Base-by-base conservation (phyloP, 768 basidiomycete genomes). In the Phaffia tasmanica region DNA sequence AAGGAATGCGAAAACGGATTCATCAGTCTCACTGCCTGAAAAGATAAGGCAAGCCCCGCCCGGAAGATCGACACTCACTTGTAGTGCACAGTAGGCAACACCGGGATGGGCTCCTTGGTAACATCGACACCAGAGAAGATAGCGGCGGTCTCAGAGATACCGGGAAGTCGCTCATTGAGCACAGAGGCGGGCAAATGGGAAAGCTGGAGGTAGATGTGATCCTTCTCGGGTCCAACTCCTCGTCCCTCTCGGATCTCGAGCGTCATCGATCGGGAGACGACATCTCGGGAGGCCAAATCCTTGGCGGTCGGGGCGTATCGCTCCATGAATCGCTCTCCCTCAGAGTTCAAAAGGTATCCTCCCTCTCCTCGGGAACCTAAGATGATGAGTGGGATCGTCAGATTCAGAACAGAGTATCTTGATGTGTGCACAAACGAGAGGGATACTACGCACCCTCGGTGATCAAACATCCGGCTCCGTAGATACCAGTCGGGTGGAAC, bases 301-400 rank as follows among this genome's bases (percentile, higher is more conserved):
- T 98, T 98, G 70, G 95, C 95, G 54, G 94, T 97, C 14, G 95
- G 95, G 0, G 95, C 95, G 77, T 98, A 98, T 77, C 94, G 89
- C 78, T 98, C 94, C 95, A 99, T 99, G 82, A 99, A 99, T 68
- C 95, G 88, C 79, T 99, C 95, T 76, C 95, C 95, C 81, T 98
- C 87, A 11, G 91, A 89, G 81, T 99, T 98, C 75, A 99, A 80
- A 71, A 99, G 82, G 79, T 98, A 98, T 70, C 95, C 95, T 80
- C 95, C 95, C 78, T 99, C 95, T 73, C 95, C 95, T 76, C 95
- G 91, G 71, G 95, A 97, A 72, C 93, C 93, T 92, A 71, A 21
- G 16, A 7, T 7, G 35, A 62, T 35, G 6, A 27, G 23, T n/a
- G 3, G n/a, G n/a, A n/a, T 42, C 6, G 66, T 27, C 32, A 55